A percentile compares a stretch with the other conserved stretches of the same genome.
phyloP scores from a whole-genome alignment of 768 basidiomycete species.

The Termitomyces bulborhizus region DNA sequence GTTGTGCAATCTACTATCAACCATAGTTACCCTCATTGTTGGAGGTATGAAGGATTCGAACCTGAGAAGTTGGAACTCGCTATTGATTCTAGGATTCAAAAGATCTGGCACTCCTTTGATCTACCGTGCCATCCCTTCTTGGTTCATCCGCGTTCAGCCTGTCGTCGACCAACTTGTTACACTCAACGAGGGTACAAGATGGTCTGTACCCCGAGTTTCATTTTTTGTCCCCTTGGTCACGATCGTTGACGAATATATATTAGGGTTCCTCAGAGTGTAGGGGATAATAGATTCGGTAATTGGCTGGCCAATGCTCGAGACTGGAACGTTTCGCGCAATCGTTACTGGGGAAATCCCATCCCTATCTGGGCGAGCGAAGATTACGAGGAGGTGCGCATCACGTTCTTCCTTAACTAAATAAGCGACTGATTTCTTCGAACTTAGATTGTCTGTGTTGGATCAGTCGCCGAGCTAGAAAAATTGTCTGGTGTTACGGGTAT shows the following conservation, averaged over 20 bases:
- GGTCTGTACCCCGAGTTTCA: conserved; percentile 39
- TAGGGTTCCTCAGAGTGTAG: conserved; percentile 89
- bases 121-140: conserved; percentile 92
- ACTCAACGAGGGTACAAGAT: conserved; percentile 88
- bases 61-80: background rate
- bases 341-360: conserved; percentile 98
- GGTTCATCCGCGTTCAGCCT: conserved; percentile 90
- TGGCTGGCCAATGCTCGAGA: conserved; percentile 99
- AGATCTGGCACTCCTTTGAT: conserved; percentile 95
- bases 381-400: conserved; percentile 63
- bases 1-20: conserved; percentile 82
- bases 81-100: background rate
- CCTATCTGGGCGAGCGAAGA: conserved; percentile 97
- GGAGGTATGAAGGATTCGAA: conserved; percentile 54
- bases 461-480: conserved; percentile 80
- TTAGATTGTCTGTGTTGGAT: conserved; percentile 80
- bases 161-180: conserved; percentile 81
- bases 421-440: background rate
- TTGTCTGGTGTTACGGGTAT: conserved; percentile 82
- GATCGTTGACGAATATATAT: conserved; percentile 7
- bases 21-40: conserved; percentile 96
- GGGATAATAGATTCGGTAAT: conserved; percentile 91
- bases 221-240: background rate
- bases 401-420: background rate
- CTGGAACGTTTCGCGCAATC: conserved; percentile 98